Evolutionary conservation across 75 land plant genomes (phyloP).

Genomic region (Pinus tabuliformis): DNA sequence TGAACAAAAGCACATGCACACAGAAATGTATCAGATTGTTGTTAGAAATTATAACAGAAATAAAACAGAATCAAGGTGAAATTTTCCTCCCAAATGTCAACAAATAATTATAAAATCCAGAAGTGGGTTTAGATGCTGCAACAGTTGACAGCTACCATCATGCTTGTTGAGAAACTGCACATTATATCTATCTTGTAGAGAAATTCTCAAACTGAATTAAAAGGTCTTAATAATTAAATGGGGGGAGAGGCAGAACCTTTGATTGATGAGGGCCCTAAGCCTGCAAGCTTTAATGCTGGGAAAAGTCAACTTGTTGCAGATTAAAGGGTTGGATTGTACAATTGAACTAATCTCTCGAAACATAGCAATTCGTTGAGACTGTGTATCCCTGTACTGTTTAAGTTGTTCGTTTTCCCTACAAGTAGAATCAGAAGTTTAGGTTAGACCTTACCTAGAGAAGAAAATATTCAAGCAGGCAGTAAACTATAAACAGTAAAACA

Average conservation of each 20-base stretch:
- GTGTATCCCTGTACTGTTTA: not conserved
- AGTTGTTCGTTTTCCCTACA: conserved; percentile 11
- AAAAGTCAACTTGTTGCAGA: too few species aligned
- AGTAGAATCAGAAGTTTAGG: too few species aligned
- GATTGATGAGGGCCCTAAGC: too few species aligned
- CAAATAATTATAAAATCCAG: not conserved
- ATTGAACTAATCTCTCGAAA: not conserved
- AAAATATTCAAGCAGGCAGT: not conserved
- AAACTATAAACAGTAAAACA: not conserved
- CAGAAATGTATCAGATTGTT: not conserved
- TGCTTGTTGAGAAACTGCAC: too few species aligned
- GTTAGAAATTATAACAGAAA: not conserved
- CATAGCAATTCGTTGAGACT: too few species aligned
- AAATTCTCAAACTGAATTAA: too few species aligned
- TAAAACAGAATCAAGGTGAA: not conserved
- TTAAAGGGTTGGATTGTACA: not conserved
- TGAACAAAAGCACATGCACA: conserved; percentile 10
- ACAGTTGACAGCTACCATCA: too few species aligned
- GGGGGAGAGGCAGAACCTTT: too few species aligned
- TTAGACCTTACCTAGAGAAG: not conserved
- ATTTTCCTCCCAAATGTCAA: not conserved
- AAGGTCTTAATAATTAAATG: not conserved
- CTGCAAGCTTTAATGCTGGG: too few species aligned
- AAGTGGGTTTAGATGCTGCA: not conserved
- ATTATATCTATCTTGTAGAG: too few species aligned